phyloP scores from a whole-genome alignment of 352 stramenopile genomes.

The Globisporangium solare region DNA sequence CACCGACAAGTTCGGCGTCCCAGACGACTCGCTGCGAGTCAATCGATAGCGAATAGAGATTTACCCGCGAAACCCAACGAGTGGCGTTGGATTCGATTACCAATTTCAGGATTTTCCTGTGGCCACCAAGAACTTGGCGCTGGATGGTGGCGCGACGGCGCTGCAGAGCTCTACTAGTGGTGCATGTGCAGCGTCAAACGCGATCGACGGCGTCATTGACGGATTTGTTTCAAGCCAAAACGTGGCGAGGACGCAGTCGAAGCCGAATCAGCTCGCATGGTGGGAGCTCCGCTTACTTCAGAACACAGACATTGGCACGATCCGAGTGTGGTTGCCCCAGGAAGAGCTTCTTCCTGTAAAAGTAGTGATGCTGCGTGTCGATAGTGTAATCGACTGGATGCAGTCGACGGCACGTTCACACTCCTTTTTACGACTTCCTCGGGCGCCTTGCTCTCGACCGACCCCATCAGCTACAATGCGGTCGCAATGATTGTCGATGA shows the following conservation, averaged over 20 bases:
- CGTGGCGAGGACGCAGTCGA: constrained; percentile 40
- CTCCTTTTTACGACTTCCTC: constrained; percentile 29
- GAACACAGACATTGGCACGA: constrained; percentile 38
- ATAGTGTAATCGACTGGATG: constrained; percentile 28
- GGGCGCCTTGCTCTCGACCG: constrained; percentile 19
- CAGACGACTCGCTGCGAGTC: constrained; percentile 30
- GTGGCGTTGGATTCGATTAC: constrained; percentile 68
- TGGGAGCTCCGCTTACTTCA: constrained; percentile 65
- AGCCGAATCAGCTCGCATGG: constrained; percentile 35
- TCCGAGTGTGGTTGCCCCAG: constrained; percentile 49
- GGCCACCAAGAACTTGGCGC: constrained; percentile 41
- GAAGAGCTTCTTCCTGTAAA: constrained; percentile 16
- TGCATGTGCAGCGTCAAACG: constrained; percentile 40
- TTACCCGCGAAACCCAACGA: constrained; percentile 43
- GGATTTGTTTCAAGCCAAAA: constrained; percentile 36
- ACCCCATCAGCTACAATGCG: constrained; percentile 45
- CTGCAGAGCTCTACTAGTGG: constrained; percentile 69
- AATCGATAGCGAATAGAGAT: constrained; percentile 41
- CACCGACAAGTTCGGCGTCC: constrained; percentile 39
- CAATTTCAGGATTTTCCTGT: constrained; percentile 48
- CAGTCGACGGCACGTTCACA: constrained; percentile 40
- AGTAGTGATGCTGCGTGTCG: constrained; percentile 27
- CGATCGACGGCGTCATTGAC: constrained; percentile 58
- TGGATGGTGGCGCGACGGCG: constrained; percentile 40
- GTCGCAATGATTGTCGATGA: constrained; percentile 56